Evolutionary conservation across 345 rosid species (phyloP).

Genomic region (Erysimum cheiranthoides): DNA sequence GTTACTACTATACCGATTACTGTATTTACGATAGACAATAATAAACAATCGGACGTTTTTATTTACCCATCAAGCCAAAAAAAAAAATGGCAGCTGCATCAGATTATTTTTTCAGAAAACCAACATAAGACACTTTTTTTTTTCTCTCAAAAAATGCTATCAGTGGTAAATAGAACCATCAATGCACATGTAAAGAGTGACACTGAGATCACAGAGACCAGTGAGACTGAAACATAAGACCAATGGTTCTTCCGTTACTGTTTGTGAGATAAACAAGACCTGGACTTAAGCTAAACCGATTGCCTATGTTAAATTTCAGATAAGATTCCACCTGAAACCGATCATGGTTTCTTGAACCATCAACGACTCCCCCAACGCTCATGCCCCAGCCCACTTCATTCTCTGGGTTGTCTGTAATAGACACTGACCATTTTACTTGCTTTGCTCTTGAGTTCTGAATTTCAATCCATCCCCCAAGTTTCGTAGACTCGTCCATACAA

Average conservation of each 20-base stretch:
- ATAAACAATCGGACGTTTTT: background rate
- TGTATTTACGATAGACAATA: background rate
- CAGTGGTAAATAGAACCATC: conserved; percentile 10
- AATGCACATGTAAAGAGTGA: conserved; percentile 6
- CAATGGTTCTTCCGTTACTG: conserved; percentile 57
- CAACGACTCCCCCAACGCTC: conserved; percentile 60
- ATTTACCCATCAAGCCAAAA: background rate
- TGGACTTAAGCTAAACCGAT: conserved; percentile 68
- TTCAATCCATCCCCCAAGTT: conserved; percentile 80
- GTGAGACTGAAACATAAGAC: conserved; percentile 71
- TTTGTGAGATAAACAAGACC: conserved; percentile 65
- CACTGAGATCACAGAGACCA: conserved; percentile 65
- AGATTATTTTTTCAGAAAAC: background rate
- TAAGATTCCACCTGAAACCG: conserved; percentile 73
- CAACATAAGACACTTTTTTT: background rate
- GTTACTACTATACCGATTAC: no score
- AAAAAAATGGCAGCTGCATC: background rate
- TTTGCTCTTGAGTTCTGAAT: conserved; percentile 55
- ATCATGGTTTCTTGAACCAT: conserved; percentile 49
- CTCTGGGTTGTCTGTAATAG: conserved; percentile 60
- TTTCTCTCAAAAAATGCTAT: background rate
- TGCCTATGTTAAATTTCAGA: conserved; percentile 55
- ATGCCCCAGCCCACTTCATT: conserved; percentile 85
- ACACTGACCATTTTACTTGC: conserved; percentile 65
- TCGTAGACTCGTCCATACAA: conserved; percentile 61